Evolutionary conservation across 2,329 filamentous ascomycete genomes (phyloP), one percentile per base, ranked within the genome.

Genomic region (Colletotrichum coccodes): DNA sequence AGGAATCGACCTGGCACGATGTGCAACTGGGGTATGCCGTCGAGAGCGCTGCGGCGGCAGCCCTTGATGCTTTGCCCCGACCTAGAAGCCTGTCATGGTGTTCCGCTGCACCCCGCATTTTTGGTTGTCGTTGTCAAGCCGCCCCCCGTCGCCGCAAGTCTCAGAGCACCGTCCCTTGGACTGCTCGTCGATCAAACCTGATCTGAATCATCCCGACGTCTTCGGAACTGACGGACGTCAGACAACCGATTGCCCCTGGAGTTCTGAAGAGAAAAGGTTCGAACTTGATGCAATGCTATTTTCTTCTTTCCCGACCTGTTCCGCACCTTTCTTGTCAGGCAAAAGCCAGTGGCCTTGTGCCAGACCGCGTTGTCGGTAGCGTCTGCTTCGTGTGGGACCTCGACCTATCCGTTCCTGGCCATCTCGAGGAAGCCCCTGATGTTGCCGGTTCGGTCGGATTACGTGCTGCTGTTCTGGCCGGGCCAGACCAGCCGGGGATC

Each of bases 1-100:
- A 69, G 70, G 40, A 56, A 47, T 68, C 53, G 64, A 67, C 68
- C 57, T 61, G 62, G 61, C 47, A 60, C 70, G 70, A 71, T 61
- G 56, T 50, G 62, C 63, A 53, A 58, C 58, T 32, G 44, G 60
- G 59, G 53, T 56, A 9, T 46, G 40, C 28, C n/a, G 28, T 47
- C 40, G 23, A 49, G 18, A 49, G 11, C 23, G 57, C 16, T 49
- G 57, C 44, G 30, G 57, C 44, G 30, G 28, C 23, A 50, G 42
- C 42, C 18, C 23, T 42, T 42, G 36, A 42, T 21, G 58, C 26
- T 62, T 54, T 44, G 6, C 21, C 49, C 26, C 50, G 38, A 36
- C n/a, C n/a, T n/a, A n/a, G 40, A 26, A 34, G 30, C 30, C 9
- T 30, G 40, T 28, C 46, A 8, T 56, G 21, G 32, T 53, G 54